Evolutionary conservation across 108 stramenopile species (phyloP).

Genomic region (Pseudonitzschia delicatissima): DNA sequence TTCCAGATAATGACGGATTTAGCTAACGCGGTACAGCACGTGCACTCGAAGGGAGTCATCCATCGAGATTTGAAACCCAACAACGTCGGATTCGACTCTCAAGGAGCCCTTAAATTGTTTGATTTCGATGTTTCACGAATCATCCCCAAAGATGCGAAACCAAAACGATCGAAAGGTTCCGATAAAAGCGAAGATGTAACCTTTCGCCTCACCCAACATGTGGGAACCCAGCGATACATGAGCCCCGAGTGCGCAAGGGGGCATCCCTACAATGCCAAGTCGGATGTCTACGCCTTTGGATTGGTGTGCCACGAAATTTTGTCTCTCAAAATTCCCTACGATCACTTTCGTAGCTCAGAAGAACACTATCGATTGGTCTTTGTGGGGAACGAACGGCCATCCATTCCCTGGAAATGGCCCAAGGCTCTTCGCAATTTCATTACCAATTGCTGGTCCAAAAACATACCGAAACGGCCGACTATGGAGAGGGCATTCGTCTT

Average conservation of each 20-base stretch:
- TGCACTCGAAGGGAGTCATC: conserved; percentile 40
- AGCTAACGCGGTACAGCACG: conserved; percentile 32
- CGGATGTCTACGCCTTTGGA: conserved; percentile 55
- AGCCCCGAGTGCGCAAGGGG: conserved; percentile 64
- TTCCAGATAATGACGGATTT: conserved; percentile 5
- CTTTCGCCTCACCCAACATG: conserved; percentile 31
- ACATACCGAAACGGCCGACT: conserved; percentile 1
- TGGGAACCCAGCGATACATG: conserved; percentile 63
- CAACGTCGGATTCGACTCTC: conserved; percentile 57
- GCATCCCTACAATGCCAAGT: conserved; percentile 58
- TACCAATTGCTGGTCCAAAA: conserved; percentile 3
- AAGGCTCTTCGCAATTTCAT: background rate
- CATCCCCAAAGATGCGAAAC: no score
- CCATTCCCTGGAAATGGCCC: background rate
- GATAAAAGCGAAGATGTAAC: no score
- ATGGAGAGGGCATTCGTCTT: no score
- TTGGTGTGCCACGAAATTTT: conserved; percentile 42
- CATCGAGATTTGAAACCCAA: conserved; percentile 62
- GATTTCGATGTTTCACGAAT: conserved; percentile 44
- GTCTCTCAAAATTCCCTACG: background rate
- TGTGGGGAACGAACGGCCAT: conserved; percentile 13
- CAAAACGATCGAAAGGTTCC: no score
- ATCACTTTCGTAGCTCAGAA: background rate
- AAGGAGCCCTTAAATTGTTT: conserved; percentile 36
- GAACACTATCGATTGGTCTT: conserved; percentile 19